Evolutionary conservation across 1,139 yeast species (phyloP).

Genomic region (Hemisphaericaspora subhashii): DNA sequence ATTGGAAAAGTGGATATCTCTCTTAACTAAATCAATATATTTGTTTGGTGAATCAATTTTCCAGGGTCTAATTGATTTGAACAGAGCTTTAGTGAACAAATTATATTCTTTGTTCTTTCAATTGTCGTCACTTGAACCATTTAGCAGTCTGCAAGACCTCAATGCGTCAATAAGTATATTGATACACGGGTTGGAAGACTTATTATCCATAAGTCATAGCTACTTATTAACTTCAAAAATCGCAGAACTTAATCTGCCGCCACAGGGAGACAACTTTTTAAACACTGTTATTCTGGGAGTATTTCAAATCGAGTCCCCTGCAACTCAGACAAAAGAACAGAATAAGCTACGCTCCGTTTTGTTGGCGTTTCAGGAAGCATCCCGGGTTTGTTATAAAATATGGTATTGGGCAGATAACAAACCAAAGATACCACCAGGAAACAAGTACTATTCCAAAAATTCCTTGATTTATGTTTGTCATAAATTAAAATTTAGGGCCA

Average conservation of each 20-base stretch:
- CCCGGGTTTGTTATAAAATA: conserved; percentile 53
- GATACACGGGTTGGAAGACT: conserved; percentile 65
- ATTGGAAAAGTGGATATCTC: conserved; percentile 47
- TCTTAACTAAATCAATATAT: conserved; percentile 46
- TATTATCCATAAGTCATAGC: conserved; percentile 62
- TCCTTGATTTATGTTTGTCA: conserved; percentile 63
- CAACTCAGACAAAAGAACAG: conserved; percentile 53
- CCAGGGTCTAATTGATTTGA: conserved; percentile 49
- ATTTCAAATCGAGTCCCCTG: conserved; percentile 75
- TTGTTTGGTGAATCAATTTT: conserved; percentile 52
- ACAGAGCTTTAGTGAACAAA: conserved; percentile 51
- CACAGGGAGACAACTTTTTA: conserved; percentile 44
- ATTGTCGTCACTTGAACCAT: conserved; percentile 14
- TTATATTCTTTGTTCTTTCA: conserved; percentile 36
- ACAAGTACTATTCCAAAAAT: conserved; percentile 21
- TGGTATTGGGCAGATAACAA: conserved; percentile 76
- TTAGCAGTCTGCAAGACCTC: conserved; percentile 28
- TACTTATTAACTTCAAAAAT: conserved; percentile 36
- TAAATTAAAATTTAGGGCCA: conserved; percentile 70
- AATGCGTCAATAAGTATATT: conserved; percentile 53
- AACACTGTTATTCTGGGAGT: conserved; percentile 85
- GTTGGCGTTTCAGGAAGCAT: conserved; percentile 63
- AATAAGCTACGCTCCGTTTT: conserved; percentile 56
- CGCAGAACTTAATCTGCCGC: conserved; percentile 3
- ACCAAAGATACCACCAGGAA: conserved; percentile 19